A percentile compares a stretch with the other conserved stretches of the same genome.
These are phyloP conservation scores for Ilex asprella DNA, from an alignment of 257 asterid genomes.

Conservation along the genomic window DNA sequence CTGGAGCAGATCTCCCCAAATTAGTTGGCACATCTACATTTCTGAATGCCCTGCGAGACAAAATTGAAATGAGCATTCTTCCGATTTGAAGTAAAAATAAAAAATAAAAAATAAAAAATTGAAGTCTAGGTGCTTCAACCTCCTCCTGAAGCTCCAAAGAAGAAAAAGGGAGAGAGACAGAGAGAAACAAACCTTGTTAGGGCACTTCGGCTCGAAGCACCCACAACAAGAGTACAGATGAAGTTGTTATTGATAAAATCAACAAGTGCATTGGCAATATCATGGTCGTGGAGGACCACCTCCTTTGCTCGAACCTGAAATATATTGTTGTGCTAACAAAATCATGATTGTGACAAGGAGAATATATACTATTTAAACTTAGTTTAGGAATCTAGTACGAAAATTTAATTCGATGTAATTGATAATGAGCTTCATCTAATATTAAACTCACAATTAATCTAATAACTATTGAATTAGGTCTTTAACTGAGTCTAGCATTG, in stretches of 20 bases:
- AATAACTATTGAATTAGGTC: too few relatives aligned
- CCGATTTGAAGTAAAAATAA: neutral
- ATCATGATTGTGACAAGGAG: too few relatives aligned
- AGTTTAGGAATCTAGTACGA: too few relatives aligned
- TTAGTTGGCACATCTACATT: conserved; percentile 44
- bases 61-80: neutral
- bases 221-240: conserved; percentile 48
- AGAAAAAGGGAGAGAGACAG: neutral
- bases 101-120: neutral
- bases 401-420: too few relatives aligned
- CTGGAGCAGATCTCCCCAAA: conserved; percentile 50
- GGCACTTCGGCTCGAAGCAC: conserved; percentile 61
- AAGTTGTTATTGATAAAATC: conserved; percentile 33
- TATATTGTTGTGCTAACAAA: neutral
- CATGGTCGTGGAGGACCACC: conserved; percentile 53
- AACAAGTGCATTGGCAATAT: conserved; percentile 43
- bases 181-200: conserved; percentile 40
- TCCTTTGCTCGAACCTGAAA: conserved; percentile 64
- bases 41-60: conserved; percentile 60
- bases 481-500: too few relatives aligned
- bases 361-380: too few relatives aligned
- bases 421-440: too few relatives aligned
- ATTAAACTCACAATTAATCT: too few relatives aligned
- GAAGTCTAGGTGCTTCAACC: neutral
- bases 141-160: neutral